These are phyloP conservation scores for Pisolithus orientalis DNA, from an alignment of 768 basidiomycete genomes.

Conservation along the genomic window DNA sequence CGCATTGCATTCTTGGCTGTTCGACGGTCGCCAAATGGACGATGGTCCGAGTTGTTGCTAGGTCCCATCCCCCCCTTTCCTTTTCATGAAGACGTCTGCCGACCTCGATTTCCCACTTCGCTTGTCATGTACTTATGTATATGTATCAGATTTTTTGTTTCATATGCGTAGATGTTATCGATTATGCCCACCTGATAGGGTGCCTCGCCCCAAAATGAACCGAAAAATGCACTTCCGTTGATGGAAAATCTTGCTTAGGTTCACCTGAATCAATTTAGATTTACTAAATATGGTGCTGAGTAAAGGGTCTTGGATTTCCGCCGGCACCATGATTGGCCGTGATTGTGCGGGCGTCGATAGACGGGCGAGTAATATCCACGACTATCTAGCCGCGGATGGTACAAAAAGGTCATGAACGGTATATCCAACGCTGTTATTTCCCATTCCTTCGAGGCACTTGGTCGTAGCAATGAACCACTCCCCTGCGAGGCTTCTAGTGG, in stretches of 20 bases:
- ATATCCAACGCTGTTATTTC: too few species aligned
- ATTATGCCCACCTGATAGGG: slow-evolving; percentile 10
- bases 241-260: too few species aligned
- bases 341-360: too few species aligned
- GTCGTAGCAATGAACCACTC: slow-evolving; percentile 13
- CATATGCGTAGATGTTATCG: slow-evolving; percentile 16
- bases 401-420: too few species aligned
- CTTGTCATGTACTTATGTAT: slow-evolving; percentile 10
- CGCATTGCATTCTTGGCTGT: slow-evolving; percentile 1
- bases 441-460: background rate
- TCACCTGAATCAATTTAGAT: too few species aligned
- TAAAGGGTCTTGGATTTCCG: too few species aligned
- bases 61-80: slow-evolving; percentile 14
- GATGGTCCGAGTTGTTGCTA: slow-evolving; percentile 20
- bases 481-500: slow-evolving; percentile 24
- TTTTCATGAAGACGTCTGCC: slow-evolving; percentile 9
- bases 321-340: too few species aligned
- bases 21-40: background rate
- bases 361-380: too few species aligned
- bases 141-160: slow-evolving; percentile 6
- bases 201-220: slow-evolving; percentile 1
- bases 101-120: background rate
- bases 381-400: too few species aligned
- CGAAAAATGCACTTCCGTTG: background rate
- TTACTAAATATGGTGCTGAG: too few species aligned